phyloP scores from a whole-genome alignment of 805 yeast genomes.

The Pichia deserticola region DNA sequence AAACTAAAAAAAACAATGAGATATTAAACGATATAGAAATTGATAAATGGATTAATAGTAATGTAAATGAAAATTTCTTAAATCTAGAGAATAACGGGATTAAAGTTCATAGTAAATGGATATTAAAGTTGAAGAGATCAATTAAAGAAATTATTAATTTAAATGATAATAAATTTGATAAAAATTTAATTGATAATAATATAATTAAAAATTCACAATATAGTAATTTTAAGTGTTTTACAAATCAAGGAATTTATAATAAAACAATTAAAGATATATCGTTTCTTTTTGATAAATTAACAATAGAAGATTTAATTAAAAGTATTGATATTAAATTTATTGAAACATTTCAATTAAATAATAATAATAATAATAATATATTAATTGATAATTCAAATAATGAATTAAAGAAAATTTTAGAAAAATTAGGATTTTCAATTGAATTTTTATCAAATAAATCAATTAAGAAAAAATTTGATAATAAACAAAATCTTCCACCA shows the following conservation, averaged over 20 bases:
- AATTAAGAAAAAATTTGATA: slow-evolving; percentile 3
- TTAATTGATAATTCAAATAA: background rate
- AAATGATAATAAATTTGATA: background rate
- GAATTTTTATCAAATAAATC: background rate
- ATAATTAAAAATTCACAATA: slow-evolving; percentile 1
- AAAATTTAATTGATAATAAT: background rate
- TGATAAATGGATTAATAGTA: background rate
- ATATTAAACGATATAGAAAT: background rate
- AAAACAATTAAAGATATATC: background rate
- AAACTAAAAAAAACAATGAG: background rate
- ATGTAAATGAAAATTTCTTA: slow-evolving; percentile 4
- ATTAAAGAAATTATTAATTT: background rate
- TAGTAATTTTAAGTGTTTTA: slow-evolving; percentile 3
- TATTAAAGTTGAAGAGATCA: background rate
- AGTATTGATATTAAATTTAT: slow-evolving; percentile 1
- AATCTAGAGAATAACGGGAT: background rate
- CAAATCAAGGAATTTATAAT: background rate
- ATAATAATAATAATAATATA: background rate
- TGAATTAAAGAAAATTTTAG: background rate
- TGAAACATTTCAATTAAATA: background rate
- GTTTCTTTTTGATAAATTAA: background rate
- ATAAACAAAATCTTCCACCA: slow-evolving; percentile 2
- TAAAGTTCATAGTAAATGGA: slow-evolving; percentile 2
- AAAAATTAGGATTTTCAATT: slow-evolving; percentile 2
- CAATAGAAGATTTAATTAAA: background rate